Evolutionary conservation across 2,329 filamentous ascomycete species (phyloP).

Genomic region (Harringtonia aguacate): DNA sequence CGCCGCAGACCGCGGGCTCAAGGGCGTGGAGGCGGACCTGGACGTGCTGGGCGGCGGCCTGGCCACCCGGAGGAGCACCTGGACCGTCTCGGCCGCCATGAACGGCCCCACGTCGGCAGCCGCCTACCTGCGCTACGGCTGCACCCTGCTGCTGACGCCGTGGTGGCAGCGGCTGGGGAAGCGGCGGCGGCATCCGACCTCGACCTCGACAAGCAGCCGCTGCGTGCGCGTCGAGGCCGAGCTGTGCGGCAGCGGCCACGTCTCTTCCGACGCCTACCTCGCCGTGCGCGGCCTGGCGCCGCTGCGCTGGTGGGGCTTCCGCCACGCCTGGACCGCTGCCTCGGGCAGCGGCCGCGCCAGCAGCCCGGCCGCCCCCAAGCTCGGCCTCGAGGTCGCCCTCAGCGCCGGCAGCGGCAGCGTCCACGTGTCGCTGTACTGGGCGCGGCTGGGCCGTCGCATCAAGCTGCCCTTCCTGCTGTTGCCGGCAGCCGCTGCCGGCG

Average conservation of each 20-base stretch:
- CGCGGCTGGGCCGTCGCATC: slow-evolving; percentile 31
- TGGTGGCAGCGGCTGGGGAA: slow-evolving; percentile 5
- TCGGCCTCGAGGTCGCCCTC: slow-evolving; percentile 34
- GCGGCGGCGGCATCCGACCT: background rate
- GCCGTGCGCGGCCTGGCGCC: slow-evolving; percentile 30
- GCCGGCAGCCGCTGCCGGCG: slow-evolving; percentile 16
- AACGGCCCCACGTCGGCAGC: slow-evolving; percentile 18
- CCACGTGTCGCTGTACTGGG: slow-evolving; percentile 37
- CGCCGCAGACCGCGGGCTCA: slow-evolving; percentile 22
- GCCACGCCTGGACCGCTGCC: slow-evolving; percentile 7
- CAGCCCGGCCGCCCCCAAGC: slow-evolving; percentile 23
- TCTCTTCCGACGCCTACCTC: slow-evolving; percentile 24
- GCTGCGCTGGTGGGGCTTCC: slow-evolving; percentile 21
- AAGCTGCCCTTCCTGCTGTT: slow-evolving; percentile 31
- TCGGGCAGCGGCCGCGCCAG: background rate
- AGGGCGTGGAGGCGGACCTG: slow-evolving; percentile 25
- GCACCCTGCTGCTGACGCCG: slow-evolving; percentile 21
- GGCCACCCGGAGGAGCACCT: slow-evolving; percentile 15
- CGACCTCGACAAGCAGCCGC: background rate
- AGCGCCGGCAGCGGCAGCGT: slow-evolving; percentile 23
- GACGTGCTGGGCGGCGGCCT: slow-evolving; percentile 7
- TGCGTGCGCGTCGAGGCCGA: slow-evolving; percentile 30
- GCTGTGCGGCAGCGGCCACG: slow-evolving; percentile 24
- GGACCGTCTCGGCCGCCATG: slow-evolving; percentile 27
- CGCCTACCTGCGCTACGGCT: slow-evolving; percentile 25